Evolutionary conservation across 1,284 basidiomycete species (phyloP).

Genomic region (Golubevia pallescens): DNA sequence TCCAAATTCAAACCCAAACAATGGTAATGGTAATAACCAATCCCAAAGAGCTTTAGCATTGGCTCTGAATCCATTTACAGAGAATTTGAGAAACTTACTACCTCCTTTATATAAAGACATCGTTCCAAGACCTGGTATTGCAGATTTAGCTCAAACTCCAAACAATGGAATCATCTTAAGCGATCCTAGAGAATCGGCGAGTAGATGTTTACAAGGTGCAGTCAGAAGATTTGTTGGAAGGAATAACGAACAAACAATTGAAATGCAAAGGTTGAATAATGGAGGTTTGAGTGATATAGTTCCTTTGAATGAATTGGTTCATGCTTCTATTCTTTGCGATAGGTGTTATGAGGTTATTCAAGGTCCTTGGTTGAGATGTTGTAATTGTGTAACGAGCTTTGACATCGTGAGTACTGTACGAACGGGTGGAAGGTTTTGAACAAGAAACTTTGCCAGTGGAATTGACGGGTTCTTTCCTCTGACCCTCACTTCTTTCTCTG

Average conservation of each 20-base stretch:
- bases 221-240: slow-evolving; percentile 1
- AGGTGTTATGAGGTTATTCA: slow-evolving; percentile 17
- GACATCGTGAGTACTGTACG: slow-evolving; percentile 3
- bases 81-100: slow-evolving; percentile 3
- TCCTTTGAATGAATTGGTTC: slow-evolving; percentile 13
- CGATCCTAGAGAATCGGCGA: background rate
- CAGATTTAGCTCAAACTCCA: background rate
- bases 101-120: slow-evolving; percentile 13
- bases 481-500: too few species aligned
- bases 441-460: too few species aligned
- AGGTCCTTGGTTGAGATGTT: slow-evolving; percentile 18
- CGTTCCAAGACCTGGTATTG: background rate
- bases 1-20: slow-evolving; percentile 1
- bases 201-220: background rate
- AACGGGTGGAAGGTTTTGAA: too few species aligned
- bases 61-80: slow-evolving; percentile 9
- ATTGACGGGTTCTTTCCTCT: too few species aligned
- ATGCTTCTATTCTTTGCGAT: slow-evolving; percentile 20
- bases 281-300: slow-evolving; percentile 1
- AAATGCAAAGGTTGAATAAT: slow-evolving; percentile 4
- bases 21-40: too few species aligned
- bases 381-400: slow-evolving; percentile 16
- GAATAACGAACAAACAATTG: slow-evolving; percentile 5
- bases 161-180: background rate
- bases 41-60: slow-evolving; percentile 6